Conservation (phyloP, 768 basidiomycete genomes). For the Collybia nuda region DNA sequence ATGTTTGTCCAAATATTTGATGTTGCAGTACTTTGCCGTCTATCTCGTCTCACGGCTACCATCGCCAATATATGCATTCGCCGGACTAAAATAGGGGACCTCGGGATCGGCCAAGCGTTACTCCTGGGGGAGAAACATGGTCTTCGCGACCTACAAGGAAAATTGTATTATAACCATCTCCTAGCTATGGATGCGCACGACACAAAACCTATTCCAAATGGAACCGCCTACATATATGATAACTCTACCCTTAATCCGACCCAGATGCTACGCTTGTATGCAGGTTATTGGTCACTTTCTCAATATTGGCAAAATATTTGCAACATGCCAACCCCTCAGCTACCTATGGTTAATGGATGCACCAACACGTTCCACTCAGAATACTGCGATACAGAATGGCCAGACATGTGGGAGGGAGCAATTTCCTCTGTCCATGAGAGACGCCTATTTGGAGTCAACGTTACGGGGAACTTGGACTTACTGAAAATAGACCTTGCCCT, state of each 20-base stretch:
- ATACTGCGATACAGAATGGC: too few relatives aligned
- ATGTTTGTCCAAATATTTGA: background rate
- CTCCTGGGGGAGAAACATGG: background rate
- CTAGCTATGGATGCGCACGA: background rate
- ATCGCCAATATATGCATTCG: background rate
- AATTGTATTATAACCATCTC: conserved; percentile 2
- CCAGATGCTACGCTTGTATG: background rate
- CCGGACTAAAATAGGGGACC: background rate
- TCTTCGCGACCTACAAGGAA: conserved; percentile 2
- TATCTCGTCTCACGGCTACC: background rate
- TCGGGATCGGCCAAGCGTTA: background rate
- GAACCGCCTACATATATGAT: background rate
- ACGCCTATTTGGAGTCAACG: too few relatives aligned
- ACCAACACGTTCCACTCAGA: too few relatives aligned
- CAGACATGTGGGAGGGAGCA: too few relatives aligned
- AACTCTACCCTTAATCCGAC: background rate
- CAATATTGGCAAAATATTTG: conserved; percentile 1
- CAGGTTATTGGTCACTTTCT: conserved; percentile 4
- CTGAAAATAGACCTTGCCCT: too few relatives aligned
- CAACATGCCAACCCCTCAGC: background rate
- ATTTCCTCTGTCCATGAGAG: too few relatives aligned
- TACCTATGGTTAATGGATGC: background rate
- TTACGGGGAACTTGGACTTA: too few relatives aligned
- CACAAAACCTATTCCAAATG: background rate
- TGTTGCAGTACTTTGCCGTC: background rate